Conservation (phyloP, 108 stramenopile species). For the Discostella stelligeroides region DNA sequence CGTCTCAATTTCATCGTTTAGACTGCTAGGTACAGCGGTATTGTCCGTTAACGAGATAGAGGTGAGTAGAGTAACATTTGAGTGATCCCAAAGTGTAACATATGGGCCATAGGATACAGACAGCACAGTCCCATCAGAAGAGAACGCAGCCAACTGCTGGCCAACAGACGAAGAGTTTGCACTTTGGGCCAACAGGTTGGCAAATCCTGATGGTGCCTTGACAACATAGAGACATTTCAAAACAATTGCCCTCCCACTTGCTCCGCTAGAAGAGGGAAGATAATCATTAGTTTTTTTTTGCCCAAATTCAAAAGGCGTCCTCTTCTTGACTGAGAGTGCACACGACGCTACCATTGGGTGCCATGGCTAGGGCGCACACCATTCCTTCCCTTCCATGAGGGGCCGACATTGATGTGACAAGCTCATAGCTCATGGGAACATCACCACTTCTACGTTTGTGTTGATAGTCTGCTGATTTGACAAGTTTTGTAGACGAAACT, state of each 20-base stretch:
- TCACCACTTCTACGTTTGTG: slow-evolving; percentile 28
- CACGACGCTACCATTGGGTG: slow-evolving; percentile 56
- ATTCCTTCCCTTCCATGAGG: slow-evolving; percentile 73
- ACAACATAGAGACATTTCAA: slow-evolving; percentile 82
- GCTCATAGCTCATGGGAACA: slow-evolving; percentile 45
- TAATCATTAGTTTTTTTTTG: slow-evolving; percentile 23
- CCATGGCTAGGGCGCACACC: slow-evolving; percentile 62
- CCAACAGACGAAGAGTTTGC: slow-evolving; percentile 19
- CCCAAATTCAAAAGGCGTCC: slow-evolving; percentile 82
- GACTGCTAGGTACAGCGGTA: slow-evolving; percentile 17
- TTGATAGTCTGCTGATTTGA: slow-evolving; percentile 17
- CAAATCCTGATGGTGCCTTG: slow-evolving; percentile 71
- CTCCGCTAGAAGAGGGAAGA: not conserved
- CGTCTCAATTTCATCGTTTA: slow-evolving; percentile 45
- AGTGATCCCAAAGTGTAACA: slow-evolving; percentile 80
- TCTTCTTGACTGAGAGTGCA: slow-evolving; percentile 83
- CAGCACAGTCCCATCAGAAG: slow-evolving; percentile 71
- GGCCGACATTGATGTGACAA: slow-evolving; percentile 69
- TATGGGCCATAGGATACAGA: slow-evolving; percentile 67
- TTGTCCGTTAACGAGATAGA: slow-evolving; percentile 50
- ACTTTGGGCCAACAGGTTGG: slow-evolving; percentile 47
- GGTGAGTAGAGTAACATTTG: slow-evolving; percentile 63
- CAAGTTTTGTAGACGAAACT: slow-evolving; percentile 17
- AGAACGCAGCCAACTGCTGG: slow-evolving; percentile 58
- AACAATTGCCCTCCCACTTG: slow-evolving; percentile 10